These are phyloP conservation scores for Solanum paucissectum DNA, from an alignment of 257 asterid genomes.

Conservation along the genomic window DNA sequence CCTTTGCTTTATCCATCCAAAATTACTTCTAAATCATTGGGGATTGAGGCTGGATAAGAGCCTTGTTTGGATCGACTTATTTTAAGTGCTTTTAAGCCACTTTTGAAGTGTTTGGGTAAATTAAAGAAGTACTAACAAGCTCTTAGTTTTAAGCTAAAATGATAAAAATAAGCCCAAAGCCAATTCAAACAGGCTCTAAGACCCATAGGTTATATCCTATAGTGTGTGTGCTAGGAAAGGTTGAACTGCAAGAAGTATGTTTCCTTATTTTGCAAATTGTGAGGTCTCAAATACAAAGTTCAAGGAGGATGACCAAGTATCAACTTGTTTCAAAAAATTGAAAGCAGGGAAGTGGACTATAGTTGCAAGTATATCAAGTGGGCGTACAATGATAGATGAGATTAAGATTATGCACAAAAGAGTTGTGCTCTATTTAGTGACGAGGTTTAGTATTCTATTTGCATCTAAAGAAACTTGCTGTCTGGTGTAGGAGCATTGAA, in stretches of 20 bases:
- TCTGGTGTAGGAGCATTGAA: not conserved
- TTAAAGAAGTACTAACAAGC: no score
- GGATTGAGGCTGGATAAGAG: not conserved
- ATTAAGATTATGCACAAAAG: not conserved
- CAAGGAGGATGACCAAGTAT: not conserved
- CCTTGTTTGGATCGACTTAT: not conserved
- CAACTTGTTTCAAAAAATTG: not conserved
- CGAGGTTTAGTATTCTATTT: not conserved
- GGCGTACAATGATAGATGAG: not conserved
- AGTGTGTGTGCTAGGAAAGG: not conserved
- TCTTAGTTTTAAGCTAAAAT: not conserved
- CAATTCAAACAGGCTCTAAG: not conserved
- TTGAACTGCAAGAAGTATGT: not conserved
- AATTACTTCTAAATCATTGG: not conserved
- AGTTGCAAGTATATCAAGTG: not conserved
- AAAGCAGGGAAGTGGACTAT: not conserved
- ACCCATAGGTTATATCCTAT: not conserved
- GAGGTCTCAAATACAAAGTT: not conserved
- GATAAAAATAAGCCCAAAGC: no score
- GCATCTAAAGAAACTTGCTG: not conserved
- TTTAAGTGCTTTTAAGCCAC: not conserved
- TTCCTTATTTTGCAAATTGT: not conserved
- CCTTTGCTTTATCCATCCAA: not conserved
- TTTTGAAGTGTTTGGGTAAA: not conserved
- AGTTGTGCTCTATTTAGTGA: not conserved